These are phyloP conservation scores for Leccinum variabile DNA, from an alignment of 1,284 basidiomycete species.

Conservation along the genomic window DNA sequence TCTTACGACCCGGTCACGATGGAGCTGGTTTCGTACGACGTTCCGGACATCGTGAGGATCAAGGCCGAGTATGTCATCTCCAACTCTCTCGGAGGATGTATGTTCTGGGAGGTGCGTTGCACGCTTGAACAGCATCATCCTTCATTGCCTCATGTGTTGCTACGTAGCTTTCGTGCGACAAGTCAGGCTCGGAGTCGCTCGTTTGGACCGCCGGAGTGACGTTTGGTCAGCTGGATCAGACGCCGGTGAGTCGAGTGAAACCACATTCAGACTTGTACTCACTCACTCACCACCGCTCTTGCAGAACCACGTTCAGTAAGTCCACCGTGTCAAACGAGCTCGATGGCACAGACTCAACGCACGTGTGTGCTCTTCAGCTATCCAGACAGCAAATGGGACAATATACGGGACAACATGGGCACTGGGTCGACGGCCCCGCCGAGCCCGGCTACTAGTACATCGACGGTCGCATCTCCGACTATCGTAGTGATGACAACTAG, in stretches of 20 bases:
- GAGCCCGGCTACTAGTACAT: constrained; percentile 17
- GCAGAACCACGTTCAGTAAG: constrained; percentile 66
- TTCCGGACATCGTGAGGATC: constrained; percentile 64
- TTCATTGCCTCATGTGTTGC: not conserved
- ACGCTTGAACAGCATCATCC: not conserved
- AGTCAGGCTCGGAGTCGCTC: constrained; percentile 55
- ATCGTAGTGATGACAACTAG: constrained; percentile 18
- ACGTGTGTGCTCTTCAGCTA: constrained; percentile 39
- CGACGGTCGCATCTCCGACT: not conserved
- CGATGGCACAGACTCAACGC: not conserved
- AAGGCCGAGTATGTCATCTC: constrained; percentile 78
- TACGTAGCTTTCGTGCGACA: constrained; percentile 62
- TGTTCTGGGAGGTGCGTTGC: constrained; percentile 77
- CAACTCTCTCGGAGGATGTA: constrained; percentile 68
- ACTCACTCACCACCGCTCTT: not conserved
- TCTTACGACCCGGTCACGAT: constrained; percentile 68
- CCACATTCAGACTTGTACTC: accelerated
- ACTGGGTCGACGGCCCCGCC: constrained; percentile 20
- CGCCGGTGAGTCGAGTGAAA: constrained; percentile 35
- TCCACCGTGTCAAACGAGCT: not conserved
- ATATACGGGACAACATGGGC: constrained; percentile 66
- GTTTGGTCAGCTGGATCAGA: constrained; percentile 58
- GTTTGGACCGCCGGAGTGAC: constrained; percentile 49
- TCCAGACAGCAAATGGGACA: constrained; percentile 69
- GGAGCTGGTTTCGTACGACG: constrained; percentile 81